Evolutionary conservation across 202 grass and related monocot genomes (phyloP), one percentile per base, ranked within the genome.

Genomic region (Panicum hallii): DNA sequence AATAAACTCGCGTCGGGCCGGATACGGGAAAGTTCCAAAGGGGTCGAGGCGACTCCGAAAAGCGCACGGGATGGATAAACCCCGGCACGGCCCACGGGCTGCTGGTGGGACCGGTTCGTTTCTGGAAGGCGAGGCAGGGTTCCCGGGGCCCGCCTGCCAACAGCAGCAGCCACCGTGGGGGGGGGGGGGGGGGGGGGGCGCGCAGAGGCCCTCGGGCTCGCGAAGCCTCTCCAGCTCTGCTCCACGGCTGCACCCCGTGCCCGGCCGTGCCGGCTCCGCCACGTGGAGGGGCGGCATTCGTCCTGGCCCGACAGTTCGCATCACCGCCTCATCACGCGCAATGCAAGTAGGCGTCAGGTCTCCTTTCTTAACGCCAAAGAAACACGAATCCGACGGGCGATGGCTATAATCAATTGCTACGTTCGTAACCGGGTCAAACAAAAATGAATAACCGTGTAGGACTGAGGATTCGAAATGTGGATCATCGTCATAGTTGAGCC

Each of bases 331-430:
- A 34, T 34, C 34, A 26, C 26, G n/a, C n/a, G n/a, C n/a, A n/a
- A n/a, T n/a, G 34, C 34, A 34, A 34, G 26, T 26, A 26, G 26
- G 34, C 34, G 34, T 34, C 34, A 34, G 34, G 34, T 34, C 34
- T 34, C 34, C 34, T 34, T 43, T 69, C 66, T 69, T 69, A 69
- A 5, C 66, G 66, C 19, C 40, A 44, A 69, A 69, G 66, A 44
- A 67, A 26, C 1, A 26, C 26, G 26, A 26, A 26, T 26, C 26
- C 26, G 26, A 26, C 26, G 26, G 26, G 26, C 26, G 26, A 26
- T 26, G 26, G 26, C 26, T 26, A 0, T 26, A 26, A 26, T 26
- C 26, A 26, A 26, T 26, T 26, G 26, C 26, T 34, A 34, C 34
- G 34, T 34, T 2, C 2, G 2, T 34, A 34, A 34, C 34, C 2